Evolutionary conservation across 768 basidiomycete species (phyloP).

Genomic region (Obba rivulosa): DNA sequence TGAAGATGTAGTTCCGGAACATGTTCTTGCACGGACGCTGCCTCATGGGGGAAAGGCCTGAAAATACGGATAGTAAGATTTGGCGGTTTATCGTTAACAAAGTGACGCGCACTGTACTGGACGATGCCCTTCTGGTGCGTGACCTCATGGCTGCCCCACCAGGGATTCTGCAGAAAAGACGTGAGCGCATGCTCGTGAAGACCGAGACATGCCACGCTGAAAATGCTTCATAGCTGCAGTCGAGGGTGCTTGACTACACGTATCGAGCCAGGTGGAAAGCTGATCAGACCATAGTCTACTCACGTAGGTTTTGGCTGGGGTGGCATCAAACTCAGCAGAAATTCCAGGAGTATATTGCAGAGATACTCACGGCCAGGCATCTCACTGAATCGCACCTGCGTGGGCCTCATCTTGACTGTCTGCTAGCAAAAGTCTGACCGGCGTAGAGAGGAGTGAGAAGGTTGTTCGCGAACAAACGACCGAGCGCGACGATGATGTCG

Average conservation of each 20-base stretch:
- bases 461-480: neutral
- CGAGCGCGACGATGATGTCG: neutral
- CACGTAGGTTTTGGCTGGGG: constrained; percentile 75
- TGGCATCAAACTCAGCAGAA: neutral
- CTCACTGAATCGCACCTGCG: constrained; percentile 54
- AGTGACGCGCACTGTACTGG: constrained; percentile 65
- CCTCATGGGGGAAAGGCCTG: constrained; percentile 82
- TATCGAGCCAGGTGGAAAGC: neutral
- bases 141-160: constrained; percentile 82
- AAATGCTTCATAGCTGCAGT: too few species aligned
- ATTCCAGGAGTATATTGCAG: neutral
- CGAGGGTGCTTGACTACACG: too few species aligned
- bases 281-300: constrained; percentile 28
- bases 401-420: constrained; percentile 53
- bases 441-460: constrained; percentile 1
- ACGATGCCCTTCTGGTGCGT: constrained; percentile 73
- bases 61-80: neutral
- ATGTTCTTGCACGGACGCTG: constrained; percentile 68
- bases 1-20: constrained; percentile 75
- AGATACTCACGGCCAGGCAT: constrained; percentile 77
- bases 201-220: too few species aligned
- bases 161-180: constrained; percentile 52
- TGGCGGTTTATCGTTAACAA: neutral
- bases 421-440: neutral
- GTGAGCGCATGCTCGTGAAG: too few species aligned